Evolutionary conservation across 768 basidiomycete species (phyloP), one percentile per base, ranked within the genome.

Genomic region (Lyophyllum shimeji): DNA sequence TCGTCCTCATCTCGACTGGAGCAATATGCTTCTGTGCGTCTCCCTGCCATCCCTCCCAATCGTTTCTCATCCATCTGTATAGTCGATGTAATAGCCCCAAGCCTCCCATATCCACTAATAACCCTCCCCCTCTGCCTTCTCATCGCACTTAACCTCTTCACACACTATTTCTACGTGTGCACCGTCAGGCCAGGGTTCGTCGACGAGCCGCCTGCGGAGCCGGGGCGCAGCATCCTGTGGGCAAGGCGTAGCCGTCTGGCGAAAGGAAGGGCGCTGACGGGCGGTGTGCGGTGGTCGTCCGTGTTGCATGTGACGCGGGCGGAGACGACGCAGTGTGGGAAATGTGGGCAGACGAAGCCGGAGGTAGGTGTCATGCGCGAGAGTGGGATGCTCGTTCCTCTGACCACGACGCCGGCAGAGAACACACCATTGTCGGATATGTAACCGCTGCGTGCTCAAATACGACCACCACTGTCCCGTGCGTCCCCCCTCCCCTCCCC

Each of bases 391-490:
- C n/a, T n/a, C n/a, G n/a, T n/a, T n/a, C n/a, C n/a, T n/a, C n/a
- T n/a, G n/a, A n/a, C n/a, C n/a, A n/a, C n/a, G n/a, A n/a, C n/a
- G n/a, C n/a, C n/a, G 17, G 45, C 53, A 96, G 94, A 85, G 95
- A 73, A 81, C 95, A 8, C 95, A 98, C 68, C 95, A 96, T 71
- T 97, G 95, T 72, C 81, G 87, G 23, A 87, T 97, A 66, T 97
- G 95, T 69, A 92, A 93, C 62, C 82, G 81, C 50, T 97, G 95
- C 65, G 85, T 97, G 24, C 69, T 98, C 44, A 94, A 94, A 67
- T 95, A 87, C 67, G 93, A 94, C 65, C 93, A 94, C 63, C 93
- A 94, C 69, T 94, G 93, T 73, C 91, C 92, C 55, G 90, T 93
- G 67, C 69, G 89, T 85, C 24, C 3, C 29, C 6, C 17, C 17